Evolutionary conservation across 495 filamentous ascomycete species (phyloP), one percentile per base, ranked within the genome.

Genomic region (Oleoguttula mirabilis): DNA sequence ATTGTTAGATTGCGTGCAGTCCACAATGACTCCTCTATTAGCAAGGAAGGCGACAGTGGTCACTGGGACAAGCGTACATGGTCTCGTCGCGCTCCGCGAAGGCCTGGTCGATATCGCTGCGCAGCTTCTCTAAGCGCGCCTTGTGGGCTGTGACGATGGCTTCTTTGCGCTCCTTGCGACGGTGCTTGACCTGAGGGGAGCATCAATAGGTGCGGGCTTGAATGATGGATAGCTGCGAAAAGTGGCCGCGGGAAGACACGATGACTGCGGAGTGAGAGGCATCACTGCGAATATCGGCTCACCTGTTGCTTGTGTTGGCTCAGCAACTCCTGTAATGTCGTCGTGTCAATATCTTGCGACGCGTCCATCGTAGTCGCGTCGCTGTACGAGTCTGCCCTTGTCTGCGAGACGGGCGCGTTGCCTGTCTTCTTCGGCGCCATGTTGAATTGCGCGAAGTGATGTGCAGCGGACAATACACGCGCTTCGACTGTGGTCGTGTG

Each of bases 281-380:
- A 19, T 32, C 10, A n/a, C 15, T n/a, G n/a, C n/a, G n/a, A n/a
- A n/a, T n/a, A n/a, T n/a, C n/a, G n/a, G n/a, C 36, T 16, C 10
- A 46, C 36, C 7, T 39, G 20, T n/a, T 23, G 44, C 30, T 28
- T 40, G 21, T 35, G 37, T 12, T 40, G 37, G 2, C 34, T 17
- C 19, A 36, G 30, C 15, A 28, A 10, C 2, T 17, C 12, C 15
- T 42, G 31, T 16, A 36, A 12, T 8, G 5, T 42, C 12, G 31
- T 35, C 2, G 19, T 25, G 12, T 48, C 45, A 19, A 44, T 37
- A 4, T 43, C 40, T 16, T 43, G 40, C 8, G 40, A 43, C 28
- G 40, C 17, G 14, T 43, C 40, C 17, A 21, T 15, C 4, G 36
- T 5, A 2, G 19, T 2, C 8, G 27, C 40, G 15, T 41, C 38